Conservation (phyloP, 495 filamentous ascomycete genomes). For the Cercophora sp. region DNA sequence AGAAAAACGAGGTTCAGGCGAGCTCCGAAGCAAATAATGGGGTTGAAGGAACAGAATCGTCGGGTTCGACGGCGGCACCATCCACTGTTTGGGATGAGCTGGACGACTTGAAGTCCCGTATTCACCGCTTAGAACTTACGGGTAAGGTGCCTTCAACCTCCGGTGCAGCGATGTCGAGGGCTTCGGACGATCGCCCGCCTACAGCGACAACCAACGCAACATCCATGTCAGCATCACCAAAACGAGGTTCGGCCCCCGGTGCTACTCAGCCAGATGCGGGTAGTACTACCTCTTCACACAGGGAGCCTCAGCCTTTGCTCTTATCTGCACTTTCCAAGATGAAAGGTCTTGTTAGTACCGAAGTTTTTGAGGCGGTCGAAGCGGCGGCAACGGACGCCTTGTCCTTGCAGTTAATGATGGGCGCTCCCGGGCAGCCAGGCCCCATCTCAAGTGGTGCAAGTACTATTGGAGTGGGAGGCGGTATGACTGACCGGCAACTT, state of each 20-base stretch:
- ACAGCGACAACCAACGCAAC: conserved; percentile 94
- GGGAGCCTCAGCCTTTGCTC: conserved; percentile 69
- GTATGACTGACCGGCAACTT: conserved; percentile 74
- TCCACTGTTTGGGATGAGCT: conserved; percentile 98
- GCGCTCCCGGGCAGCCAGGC: conserved; percentile 55
- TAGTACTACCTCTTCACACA: conserved; percentile 25
- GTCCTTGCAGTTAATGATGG: conserved; percentile 68
- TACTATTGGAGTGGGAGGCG: conserved; percentile 55
- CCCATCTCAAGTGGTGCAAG: conserved; percentile 59
- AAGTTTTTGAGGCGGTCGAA: conserved; percentile 78
- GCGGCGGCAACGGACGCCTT: conserved; percentile 77
- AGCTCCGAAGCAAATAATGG: conserved; percentile 29
- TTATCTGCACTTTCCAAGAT: conserved; percentile 76
- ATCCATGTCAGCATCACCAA: conserved; percentile 83
- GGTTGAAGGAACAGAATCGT: conserved; percentile 70
- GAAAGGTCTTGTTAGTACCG: conserved; percentile 59
- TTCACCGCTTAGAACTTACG: conserved; percentile 85
- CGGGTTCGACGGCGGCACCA: conserved; percentile 77
- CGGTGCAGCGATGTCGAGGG: conserved; percentile 69
- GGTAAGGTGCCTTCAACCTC: conserved; percentile 81
- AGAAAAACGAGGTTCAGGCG: conserved; percentile 30
- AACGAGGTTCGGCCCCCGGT: conserved; percentile 52
- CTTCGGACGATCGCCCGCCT: conserved; percentile 73
- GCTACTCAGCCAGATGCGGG: conserved; percentile 29
- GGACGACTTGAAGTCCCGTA: conserved; percentile 91